phyloP scores from a whole-genome alignment of 2,329 filamentous ascomycete species.

The Aciculosporium take region DNA sequence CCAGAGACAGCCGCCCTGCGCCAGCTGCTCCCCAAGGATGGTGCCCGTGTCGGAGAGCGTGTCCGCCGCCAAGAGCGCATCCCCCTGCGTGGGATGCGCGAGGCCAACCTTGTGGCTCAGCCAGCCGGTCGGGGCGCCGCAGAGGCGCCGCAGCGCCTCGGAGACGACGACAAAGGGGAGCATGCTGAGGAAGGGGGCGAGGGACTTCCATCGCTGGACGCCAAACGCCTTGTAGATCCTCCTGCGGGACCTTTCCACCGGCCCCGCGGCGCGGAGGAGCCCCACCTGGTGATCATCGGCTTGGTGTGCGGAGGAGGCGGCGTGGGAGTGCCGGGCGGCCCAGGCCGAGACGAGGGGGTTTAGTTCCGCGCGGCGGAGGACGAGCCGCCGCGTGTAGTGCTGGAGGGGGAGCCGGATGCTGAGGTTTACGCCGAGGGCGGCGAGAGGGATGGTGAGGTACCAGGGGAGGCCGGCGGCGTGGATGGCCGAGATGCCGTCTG shows the following conservation, averaged over 20 bases:
- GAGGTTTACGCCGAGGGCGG: conserved; percentile 32
- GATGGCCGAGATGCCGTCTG: conserved; percentile 27
- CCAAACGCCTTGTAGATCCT: conserved; percentile 25
- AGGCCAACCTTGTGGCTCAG: conserved; percentile 19
- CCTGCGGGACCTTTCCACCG: conserved; percentile 15
- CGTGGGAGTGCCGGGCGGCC: conserved; percentile 13
- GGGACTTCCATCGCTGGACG: conserved; percentile 33
- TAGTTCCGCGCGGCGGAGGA: conserved; percentile 16
- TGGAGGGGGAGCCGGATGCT: conserved; percentile 32
- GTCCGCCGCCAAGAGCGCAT: conserved; percentile 1
- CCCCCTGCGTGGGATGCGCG: too few relatives aligned
- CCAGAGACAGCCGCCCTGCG: conserved; percentile 39
- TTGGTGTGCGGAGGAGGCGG: neutral
- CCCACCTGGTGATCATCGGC: conserved; percentile 9
- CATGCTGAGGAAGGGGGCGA: conserved; percentile 24
- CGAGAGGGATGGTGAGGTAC: conserved; percentile 39
- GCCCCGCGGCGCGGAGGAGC: conserved; percentile 12
- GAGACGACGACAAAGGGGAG: conserved; percentile 36
- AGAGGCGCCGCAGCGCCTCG: conserved; percentile 35
- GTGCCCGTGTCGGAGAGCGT: conserved; percentile 13
- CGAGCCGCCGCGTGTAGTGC: conserved; percentile 23
- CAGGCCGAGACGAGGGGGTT: conserved; percentile 20
- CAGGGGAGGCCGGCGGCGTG: conserved; percentile 36
- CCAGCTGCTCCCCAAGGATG: conserved; percentile 25
- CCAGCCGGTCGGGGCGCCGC: conserved; percentile 18